phyloP scores from a whole-genome alignment of 1,284 basidiomycete genomes.

The Tausonia pullulans region DNA sequence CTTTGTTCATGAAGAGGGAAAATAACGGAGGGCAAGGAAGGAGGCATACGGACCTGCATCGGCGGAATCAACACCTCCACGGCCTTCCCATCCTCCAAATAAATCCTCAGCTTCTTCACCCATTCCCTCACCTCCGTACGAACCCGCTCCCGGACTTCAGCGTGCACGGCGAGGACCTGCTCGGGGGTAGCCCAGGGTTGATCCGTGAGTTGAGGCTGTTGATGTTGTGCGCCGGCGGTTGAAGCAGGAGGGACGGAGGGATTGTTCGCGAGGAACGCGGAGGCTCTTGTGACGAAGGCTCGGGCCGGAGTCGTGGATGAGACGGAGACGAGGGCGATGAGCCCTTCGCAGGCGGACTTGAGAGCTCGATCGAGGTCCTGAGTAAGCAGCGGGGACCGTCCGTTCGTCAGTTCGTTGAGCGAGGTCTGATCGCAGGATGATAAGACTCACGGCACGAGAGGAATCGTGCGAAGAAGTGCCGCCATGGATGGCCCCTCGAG shows the following conservation, averaged over 20 bases:
- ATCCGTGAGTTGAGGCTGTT: constrained; percentile 37
- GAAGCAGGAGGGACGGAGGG: constrained; percentile 16
- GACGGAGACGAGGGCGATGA: constrained; percentile 55
- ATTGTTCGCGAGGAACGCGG: constrained; percentile 26
- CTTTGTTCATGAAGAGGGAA: background rate
- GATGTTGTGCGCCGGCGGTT: constrained; percentile 19
- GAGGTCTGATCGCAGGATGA: too few species aligned
- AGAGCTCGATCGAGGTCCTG: constrained; percentile 75
- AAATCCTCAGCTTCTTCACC: constrained; percentile 50
- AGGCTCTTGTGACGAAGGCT: constrained; percentile 48
- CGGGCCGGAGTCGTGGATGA: constrained; percentile 44
- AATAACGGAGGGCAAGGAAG: background rate
- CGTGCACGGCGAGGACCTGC: constrained; percentile 41
- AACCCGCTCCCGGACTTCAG: constrained; percentile 44
- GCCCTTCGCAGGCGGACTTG: constrained; percentile 65
- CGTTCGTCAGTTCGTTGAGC: constrained; percentile 40
- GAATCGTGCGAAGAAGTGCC: background rate
- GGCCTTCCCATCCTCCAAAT: constrained; percentile 67
- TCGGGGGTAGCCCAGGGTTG: constrained; percentile 40
- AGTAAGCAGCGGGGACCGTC: constrained; percentile 37
- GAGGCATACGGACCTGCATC: constrained; percentile 40
- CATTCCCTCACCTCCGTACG: constrained; percentile 48
- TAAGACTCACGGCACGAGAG: too few species aligned
- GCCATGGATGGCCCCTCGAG: constrained; percentile 22
- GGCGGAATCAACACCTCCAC: constrained; percentile 64